Evolutionary conservation across 768 basidiomycete genomes (phyloP).

Genomic region (Boletus edulis): DNA sequence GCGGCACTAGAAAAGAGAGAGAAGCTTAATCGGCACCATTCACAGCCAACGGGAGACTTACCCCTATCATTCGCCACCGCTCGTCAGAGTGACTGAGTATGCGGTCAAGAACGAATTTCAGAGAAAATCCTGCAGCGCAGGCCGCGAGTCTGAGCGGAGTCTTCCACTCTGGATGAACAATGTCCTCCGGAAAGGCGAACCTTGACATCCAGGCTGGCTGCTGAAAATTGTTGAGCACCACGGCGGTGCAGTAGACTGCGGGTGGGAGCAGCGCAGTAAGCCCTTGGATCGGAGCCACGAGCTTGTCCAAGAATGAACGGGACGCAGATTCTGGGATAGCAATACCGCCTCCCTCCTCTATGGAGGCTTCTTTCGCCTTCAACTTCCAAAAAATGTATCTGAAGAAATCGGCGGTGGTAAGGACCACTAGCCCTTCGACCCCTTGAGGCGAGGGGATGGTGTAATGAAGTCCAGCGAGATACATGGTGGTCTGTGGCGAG

Average conservation of each 20-base stretch:
- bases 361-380: background rate
- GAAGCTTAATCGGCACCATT: background rate
- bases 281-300: slow-evolving; percentile 29
- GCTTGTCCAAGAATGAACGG: slow-evolving; percentile 22
- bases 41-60: slow-evolving; percentile 2
- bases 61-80: slow-evolving; percentile 34
- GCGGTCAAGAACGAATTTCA: slow-evolving; percentile 11
- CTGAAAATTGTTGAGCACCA: slow-evolving; percentile 29
- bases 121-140: slow-evolving; percentile 24
- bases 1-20: slow-evolving; percentile 17
- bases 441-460: slow-evolving; percentile 11
- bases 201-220: slow-evolving; percentile 37
- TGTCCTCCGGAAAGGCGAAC: slow-evolving; percentile 25
- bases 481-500: slow-evolving; percentile 24
- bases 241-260: slow-evolving; percentile 24
- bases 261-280: slow-evolving; percentile 25
- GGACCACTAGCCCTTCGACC: slow-evolving; percentile 23
- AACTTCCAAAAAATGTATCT: slow-evolving; percentile 15
- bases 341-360: slow-evolving; percentile 14
- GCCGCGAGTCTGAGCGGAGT: slow-evolving; percentile 25
- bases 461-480: slow-evolving; percentile 25
- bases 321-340: slow-evolving; percentile 14
- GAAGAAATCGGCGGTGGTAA: slow-evolving; percentile 27
- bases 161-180: slow-evolving; percentile 23
- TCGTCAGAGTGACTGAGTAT: slow-evolving; percentile 23